phyloP scores from a whole-genome alignment of 2,329 filamentous ascomycete genomes.

The Lecanosticta acicola region DNA sequence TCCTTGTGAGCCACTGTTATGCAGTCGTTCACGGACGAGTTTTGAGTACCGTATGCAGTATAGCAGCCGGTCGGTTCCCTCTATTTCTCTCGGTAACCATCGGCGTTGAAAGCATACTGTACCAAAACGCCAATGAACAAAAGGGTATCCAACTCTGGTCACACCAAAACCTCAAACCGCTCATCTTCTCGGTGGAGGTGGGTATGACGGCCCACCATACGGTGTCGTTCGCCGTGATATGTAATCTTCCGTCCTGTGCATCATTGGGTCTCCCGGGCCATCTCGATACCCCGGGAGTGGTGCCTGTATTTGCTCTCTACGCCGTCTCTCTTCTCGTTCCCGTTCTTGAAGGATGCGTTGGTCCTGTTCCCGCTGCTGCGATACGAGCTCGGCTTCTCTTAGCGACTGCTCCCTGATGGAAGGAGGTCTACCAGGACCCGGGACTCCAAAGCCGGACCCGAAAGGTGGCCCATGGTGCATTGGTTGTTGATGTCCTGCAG shows the following conservation, averaged over 20 bases:
- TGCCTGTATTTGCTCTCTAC: constrained; percentile 13
- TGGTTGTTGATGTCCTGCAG: constrained; percentile 2
- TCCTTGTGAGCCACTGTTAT: too few relatives aligned
- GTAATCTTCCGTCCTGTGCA: constrained; percentile 4
- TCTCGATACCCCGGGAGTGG: constrained; percentile 10
- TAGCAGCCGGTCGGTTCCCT: too few relatives aligned
- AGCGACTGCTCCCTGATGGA: constrained; percentile 23
- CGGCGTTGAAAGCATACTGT: not conserved
- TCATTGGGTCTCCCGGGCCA: constrained; percentile 8
- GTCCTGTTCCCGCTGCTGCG: constrained; percentile 11
- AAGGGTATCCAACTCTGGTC: not conserved
- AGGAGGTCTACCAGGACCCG: not conserved
- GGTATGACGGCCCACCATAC: constrained; percentile 4
- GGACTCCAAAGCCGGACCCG: not conserved
- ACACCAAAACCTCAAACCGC: not conserved
- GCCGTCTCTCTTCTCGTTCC: constrained; percentile 15
- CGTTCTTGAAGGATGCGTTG: constrained; percentile 15
- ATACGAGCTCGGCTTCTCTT: constrained; percentile 15
- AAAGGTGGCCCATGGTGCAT: constrained; percentile 3
- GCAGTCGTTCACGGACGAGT: too few relatives aligned
- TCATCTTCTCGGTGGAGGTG: constrained; percentile 4
- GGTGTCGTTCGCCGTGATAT: constrained; percentile 6
- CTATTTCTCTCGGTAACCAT: too few relatives aligned
- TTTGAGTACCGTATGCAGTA: too few relatives aligned
- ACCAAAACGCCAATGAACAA: constrained; percentile 1